A percentile compares a stretch with the other conserved stretches of the same genome.
Conservation (phyloP, 148 eudicot genomes). For the Amaranthus cruentus region DNA sequence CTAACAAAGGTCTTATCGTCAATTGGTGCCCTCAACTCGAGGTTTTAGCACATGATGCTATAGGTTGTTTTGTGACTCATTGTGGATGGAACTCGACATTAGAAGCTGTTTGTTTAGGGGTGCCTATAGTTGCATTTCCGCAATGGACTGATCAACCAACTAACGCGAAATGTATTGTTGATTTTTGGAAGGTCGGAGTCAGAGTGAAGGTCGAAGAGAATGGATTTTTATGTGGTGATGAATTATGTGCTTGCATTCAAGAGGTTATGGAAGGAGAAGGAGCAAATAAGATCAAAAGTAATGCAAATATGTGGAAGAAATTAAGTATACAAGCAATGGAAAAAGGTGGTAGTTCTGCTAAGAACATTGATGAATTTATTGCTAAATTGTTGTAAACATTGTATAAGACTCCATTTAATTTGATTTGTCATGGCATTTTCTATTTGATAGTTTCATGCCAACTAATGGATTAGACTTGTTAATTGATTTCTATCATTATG, state of each 20-base stretch:
- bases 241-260: slow-evolving; percentile 29
- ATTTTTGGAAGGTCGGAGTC: slow-evolving; percentile 44
- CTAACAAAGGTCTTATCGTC: slow-evolving; percentile 35
- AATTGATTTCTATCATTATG: no score
- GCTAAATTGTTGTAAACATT: slow-evolving; percentile 4
- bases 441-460: not conserved
- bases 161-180: slow-evolving; percentile 46
- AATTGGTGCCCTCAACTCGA: slow-evolving; percentile 49
- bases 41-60: slow-evolving; percentile 36
- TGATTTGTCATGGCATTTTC: not conserved
- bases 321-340: slow-evolving; percentile 34
- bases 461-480: not conserved
- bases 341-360: slow-evolving; percentile 25
- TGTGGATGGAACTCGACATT: slow-evolving; percentile 63
- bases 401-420: not conserved
- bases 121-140: slow-evolving; percentile 52
- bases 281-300: slow-evolving; percentile 30
- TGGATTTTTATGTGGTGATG: slow-evolving; percentile 32
- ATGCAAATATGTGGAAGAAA: slow-evolving; percentile 37
- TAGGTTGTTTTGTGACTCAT: slow-evolving; percentile 51
- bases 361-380: slow-evolving; percentile 27
- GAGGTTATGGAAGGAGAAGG: slow-evolving; percentile 44
- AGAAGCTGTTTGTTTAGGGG: slow-evolving; percentile 49
- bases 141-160: slow-evolving; percentile 52
- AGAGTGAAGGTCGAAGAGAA: slow-evolving; percentile 29